phyloP scores from a whole-genome alignment of 306 rosid species.

The Sicyos baderoa region DNA sequence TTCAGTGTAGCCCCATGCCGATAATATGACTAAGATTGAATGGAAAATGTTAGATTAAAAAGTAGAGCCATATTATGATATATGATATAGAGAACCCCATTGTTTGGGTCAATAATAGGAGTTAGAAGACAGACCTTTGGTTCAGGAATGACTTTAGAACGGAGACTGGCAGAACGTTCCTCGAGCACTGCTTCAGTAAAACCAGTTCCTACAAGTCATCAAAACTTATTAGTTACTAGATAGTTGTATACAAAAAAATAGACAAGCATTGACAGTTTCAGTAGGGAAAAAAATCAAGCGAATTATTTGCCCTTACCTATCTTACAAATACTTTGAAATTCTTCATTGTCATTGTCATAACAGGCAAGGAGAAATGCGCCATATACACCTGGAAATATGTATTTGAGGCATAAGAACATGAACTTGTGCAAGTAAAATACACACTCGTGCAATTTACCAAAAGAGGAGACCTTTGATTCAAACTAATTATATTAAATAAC shows the following conservation, averaged over 20 bases:
- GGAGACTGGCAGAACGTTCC: constrained; percentile 69
- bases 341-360: constrained; percentile 63
- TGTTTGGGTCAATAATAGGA: constrained; percentile 9
- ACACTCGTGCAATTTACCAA: constrained; percentile 2
- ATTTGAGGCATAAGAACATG: not conserved
- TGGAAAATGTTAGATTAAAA: constrained; percentile 18
- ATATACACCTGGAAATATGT: constrained; percentile 51
- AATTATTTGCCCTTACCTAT: constrained; percentile 45
- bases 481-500: not conserved
- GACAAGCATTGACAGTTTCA: not conserved
- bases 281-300: not conserved
- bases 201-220: constrained; percentile 58
- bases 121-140: constrained; percentile 55
- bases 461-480: not conserved
- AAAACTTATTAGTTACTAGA: constrained; percentile 20
- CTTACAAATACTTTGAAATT: constrained; percentile 90
- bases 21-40: constrained; percentile 57
- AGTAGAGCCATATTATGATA: not conserved
- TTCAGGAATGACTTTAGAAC: constrained; percentile 59
- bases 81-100: not conserved
- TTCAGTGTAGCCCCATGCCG: constrained; percentile 52
- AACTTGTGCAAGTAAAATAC: not conserved
- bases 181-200: constrained; percentile 65
- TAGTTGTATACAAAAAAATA: constrained; percentile 19
- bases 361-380: constrained; percentile 93